phyloP scores from a whole-genome alignment of 306 rosid species.

The Medicago arabica region DNA sequence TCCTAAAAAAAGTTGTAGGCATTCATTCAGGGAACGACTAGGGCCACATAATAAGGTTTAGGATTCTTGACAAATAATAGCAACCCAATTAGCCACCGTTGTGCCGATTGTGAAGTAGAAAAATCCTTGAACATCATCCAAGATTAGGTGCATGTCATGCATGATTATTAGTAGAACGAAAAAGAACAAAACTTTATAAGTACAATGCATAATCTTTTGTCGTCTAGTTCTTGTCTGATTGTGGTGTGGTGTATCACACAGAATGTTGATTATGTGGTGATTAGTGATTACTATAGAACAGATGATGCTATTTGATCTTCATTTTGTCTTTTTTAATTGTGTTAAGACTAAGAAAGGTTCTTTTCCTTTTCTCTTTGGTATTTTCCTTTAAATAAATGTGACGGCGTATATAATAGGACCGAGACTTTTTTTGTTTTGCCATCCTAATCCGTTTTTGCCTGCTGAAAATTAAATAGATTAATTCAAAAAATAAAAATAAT shows the following conservation, averaged over 20 bases:
- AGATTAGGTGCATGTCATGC: constrained; percentile 26
- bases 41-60: background rate
- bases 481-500: background rate
- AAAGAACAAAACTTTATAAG: constrained; percentile 36
- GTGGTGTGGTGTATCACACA: constrained; percentile 13
- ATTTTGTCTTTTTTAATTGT: constrained; percentile 32
- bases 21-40: background rate
- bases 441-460: background rate
- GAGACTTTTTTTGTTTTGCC: background rate
- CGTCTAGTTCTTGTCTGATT: constrained; percentile 45
- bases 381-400: constrained; percentile 18
- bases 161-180: constrained; percentile 25
- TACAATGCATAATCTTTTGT: constrained; percentile 37
- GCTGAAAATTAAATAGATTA: constrained; percentile 1
- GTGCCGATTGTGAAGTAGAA: background rate
- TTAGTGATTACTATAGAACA: constrained; percentile 12
- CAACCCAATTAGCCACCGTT: background rate
- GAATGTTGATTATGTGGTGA: constrained; percentile 18
- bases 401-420: background rate
- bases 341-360: background rate
- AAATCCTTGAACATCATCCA: background rate
- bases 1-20: too few relatives aligned
- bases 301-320: constrained; percentile 27
- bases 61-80: background rate
- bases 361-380: constrained; percentile 18